Base-by-base conservation (phyloP, 306 rosid genomes). In the Amphicarpaea edgeworthii region DNA sequence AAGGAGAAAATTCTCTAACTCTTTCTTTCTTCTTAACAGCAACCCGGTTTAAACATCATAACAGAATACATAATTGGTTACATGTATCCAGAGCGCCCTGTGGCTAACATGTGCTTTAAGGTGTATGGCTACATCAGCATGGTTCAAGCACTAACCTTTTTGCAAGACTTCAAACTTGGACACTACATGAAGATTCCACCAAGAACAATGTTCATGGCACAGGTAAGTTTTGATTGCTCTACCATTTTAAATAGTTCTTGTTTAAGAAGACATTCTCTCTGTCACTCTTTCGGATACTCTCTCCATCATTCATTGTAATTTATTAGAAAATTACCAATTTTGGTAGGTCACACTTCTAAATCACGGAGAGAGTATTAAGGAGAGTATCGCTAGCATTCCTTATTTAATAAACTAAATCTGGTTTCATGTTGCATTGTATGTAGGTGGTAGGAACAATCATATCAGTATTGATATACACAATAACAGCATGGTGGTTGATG, bases 181-280 rank as follows among this genome's bases (percentile, higher is more conserved):
- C 98, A 91, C 80, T 93, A 93, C 70, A 91, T 93, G 98, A 93
- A 93, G 83, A 91, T 93, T 87, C 98, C 98, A 15, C 97, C 97
- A 19, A 87, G 96, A 79, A 72, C 91, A 46, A 93, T 91, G 98
- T 93, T 93, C 83, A 83, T 87, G 88, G 97, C 93, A 30, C 98
- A 93, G 89, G 98, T 93, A 17, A 58, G 73, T 62, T 77, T 28
- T 46, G 19, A 69, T 42, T 65, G 63, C 14, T 17, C 0, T 70
- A n/a, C n/a, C 64, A 8, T 62, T 20, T n/a, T 8, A 46, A 46
- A 26, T n/a, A n/a, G n/a, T n/a, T n/a, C n/a, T n/a, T n/a, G n/a
- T n/a, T n/a, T n/a, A n/a, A n/a, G n/a, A n/a, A n/a, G n/a, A n/a
- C n/a, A n/a, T n/a, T n/a, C n/a, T n/a, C n/a, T n/a, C n/a, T n/a